Conservation (phyloP, 768 basidiomycete genomes). For the Myochromella boudieri region DNA sequence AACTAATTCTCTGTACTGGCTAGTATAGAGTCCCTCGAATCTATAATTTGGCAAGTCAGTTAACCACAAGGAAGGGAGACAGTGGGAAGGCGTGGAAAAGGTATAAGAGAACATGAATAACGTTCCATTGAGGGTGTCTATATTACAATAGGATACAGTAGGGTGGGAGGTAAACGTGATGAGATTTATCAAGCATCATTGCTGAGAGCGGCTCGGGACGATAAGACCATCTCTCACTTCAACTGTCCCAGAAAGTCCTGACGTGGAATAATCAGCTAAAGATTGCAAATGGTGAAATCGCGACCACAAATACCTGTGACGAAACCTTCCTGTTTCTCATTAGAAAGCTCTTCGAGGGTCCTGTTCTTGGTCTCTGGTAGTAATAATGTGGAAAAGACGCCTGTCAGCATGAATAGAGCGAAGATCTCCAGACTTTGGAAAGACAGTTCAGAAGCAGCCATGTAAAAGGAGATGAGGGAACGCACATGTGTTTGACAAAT, state of each 20-base stretch:
- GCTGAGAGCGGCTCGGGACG: not conserved
- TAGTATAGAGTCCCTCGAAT: too few species aligned
- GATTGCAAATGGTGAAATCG: not conserved
- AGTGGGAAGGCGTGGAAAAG: too few species aligned
- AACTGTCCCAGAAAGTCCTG: not conserved
- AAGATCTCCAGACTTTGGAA: conserved; percentile 67
- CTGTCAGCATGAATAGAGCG: conserved; percentile 85
- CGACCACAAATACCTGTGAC: conserved; percentile 30
- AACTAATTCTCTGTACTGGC: too few species aligned
- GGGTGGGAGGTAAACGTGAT: too few species aligned
- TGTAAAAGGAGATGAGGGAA: conserved; percentile 11
- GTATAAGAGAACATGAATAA: too few species aligned
- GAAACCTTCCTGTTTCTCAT: conserved; percentile 67
- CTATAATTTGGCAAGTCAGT: too few species aligned
- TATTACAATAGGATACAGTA: too few species aligned
- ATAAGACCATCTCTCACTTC: not conserved
- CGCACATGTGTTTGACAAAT: conserved; percentile 71
- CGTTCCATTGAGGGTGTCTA: too few species aligned
- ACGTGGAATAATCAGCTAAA: not conserved
- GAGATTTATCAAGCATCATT: conserved; percentile 77
- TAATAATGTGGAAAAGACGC: conserved; percentile 77
- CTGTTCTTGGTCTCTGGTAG: conserved; percentile 75
- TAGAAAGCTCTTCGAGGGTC: conserved; percentile 71
- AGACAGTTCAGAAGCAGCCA: not conserved
- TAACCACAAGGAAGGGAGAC: too few species aligned